phyloP scores from a whole-genome alignment of 2,329 filamentous ascomycete genomes.

The Chaetomium olivaceum region DNA sequence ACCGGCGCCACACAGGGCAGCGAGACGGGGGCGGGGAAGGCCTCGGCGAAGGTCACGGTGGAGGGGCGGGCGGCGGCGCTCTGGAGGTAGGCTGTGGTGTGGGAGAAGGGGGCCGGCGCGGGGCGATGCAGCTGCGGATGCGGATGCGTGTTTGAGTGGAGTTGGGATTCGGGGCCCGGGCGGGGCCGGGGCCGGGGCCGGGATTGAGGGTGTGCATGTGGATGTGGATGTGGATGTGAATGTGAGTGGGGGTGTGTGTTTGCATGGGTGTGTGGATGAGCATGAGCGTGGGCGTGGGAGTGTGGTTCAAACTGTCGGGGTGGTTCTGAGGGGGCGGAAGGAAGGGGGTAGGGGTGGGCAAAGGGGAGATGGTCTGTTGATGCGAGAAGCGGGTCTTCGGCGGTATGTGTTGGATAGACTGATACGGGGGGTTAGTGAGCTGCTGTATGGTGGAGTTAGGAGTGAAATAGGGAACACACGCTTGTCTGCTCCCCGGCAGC shows the following conservation, averaged over 20 bases:
- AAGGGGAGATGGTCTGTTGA: not conserved
- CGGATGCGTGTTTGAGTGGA: no score
- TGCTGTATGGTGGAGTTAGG: no score
- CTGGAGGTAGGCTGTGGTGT: slow-evolving; percentile 13
- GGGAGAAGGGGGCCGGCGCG: not conserved
- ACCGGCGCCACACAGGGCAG: not conserved
- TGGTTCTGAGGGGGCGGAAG: not conserved
- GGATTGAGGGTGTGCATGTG: not conserved
- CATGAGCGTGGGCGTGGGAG: not conserved
- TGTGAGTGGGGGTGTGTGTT: not conserved
- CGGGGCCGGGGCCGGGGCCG: not conserved
- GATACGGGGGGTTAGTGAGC: not conserved
- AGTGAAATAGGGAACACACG: no score
- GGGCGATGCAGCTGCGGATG: no score
- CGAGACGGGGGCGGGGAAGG: not conserved
- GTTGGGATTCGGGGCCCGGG: not conserved
- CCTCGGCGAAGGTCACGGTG: slow-evolving; percentile 12
- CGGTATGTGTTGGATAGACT: not conserved
- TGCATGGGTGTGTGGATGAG: not conserved
- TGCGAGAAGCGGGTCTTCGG: not conserved
- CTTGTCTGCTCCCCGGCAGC: no score
- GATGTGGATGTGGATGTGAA: not conserved
- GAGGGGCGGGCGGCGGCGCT: slow-evolving; percentile 7
- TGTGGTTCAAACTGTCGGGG: not conserved
- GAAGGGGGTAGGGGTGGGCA: not conserved